These are phyloP conservation scores for Candida coleopterorum DNA, from an alignment of 805 yeast genomes.

Conservation along the genomic window DNA sequence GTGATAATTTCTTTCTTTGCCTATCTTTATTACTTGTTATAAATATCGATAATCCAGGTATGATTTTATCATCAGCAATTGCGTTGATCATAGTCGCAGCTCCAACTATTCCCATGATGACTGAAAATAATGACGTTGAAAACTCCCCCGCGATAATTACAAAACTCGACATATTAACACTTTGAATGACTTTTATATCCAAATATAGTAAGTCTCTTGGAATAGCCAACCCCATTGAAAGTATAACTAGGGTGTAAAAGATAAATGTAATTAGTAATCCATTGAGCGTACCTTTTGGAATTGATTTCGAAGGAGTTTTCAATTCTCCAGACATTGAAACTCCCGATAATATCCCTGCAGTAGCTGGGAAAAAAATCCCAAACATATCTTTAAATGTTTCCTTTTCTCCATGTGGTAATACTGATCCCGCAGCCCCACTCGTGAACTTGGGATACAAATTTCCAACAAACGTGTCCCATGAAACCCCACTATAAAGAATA, in stretches of 20 bases:
- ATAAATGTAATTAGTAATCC: conserved; percentile 76
- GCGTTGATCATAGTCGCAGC: conserved; percentile 91
- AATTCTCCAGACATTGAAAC: conserved; percentile 98
- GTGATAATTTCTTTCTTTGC: conserved; percentile 45
- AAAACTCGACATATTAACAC: conserved; percentile 63
- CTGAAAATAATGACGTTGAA: conserved; percentile 86
- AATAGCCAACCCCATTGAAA: conserved; percentile 73
- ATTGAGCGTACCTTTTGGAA: conserved; percentile 89
- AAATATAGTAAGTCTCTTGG: conserved; percentile 73
- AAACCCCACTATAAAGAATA: conserved; percentile 62
- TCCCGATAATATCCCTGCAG: conserved; percentile 98
- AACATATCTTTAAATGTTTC: conserved; percentile 84
- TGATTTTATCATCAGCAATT: conserved; percentile 77
- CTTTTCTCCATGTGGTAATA: conserved; percentile 37
- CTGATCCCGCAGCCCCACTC: conserved; percentile 89
- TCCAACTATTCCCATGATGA: conserved; percentile 93
- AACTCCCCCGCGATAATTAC: conserved; percentile 84
- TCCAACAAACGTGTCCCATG: conserved; percentile 57
- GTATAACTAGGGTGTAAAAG: conserved; percentile 73
- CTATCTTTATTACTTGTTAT: conserved; percentile 36
- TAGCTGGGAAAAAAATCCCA: conserved; percentile 96
- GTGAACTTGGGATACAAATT: conserved; percentile 82
- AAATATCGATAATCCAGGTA: conserved; percentile 73
- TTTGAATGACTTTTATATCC: conserved; percentile 84
- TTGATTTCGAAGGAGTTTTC: conserved; percentile 76